Percentiles rank a stretch among this genome's conserved stretches.
These are phyloP conservation scores for Plasmopara halstedii DNA, from an alignment of 352 stramenopile genomes.

Conservation along the genomic window DNA sequence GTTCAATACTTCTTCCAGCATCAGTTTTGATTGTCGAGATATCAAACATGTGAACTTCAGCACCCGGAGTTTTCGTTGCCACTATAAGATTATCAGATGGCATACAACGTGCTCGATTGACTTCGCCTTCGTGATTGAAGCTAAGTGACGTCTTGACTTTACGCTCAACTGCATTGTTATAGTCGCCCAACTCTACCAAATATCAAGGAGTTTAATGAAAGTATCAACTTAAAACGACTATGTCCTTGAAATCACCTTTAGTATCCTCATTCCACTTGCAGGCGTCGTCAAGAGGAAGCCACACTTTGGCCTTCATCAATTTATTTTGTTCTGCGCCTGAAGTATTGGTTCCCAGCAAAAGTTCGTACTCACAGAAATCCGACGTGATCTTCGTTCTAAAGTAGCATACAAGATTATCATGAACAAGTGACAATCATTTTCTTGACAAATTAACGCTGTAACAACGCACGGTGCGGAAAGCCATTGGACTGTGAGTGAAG, in stretches of 20 bases:
- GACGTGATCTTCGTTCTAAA: conserved; percentile 32
- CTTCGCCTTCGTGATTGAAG: conserved; percentile 97
- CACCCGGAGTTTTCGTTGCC: conserved; percentile 92
- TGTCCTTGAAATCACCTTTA: conserved; percentile 18
- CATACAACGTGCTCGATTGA: conserved; percentile 97
- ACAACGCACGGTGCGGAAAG: conserved; percentile 35
- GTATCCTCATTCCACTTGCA: conserved; percentile 95
- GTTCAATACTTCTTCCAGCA: conserved; percentile 70
- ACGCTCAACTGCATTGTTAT: conserved; percentile 56
- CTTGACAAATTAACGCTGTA: neutral
- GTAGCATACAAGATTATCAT: neutral
- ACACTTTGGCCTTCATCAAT: conserved; percentile 86
- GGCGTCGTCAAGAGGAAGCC: conserved; percentile 90
- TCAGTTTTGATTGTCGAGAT: conserved; percentile 93
- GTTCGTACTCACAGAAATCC: conserved; percentile 92
- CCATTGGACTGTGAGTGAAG: conserved; percentile 97
- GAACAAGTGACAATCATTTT: neutral
- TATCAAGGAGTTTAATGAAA: neutral
- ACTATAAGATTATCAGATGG: conserved; percentile 97
- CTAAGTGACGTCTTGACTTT: conserved; percentile 95
- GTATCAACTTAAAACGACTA: neutral
- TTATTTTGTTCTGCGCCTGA: conserved; percentile 85
- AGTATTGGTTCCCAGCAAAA: conserved; percentile 98
- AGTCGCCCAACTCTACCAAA: conserved; percentile 51
- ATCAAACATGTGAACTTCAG: conserved; percentile 96